A percentile compares a stretch with the other conserved stretches of the same genome.
These are phyloP conservation scores for Osmanthus fragrans DNA, from an alignment of 257 asterid species.

Conservation along the genomic window DNA sequence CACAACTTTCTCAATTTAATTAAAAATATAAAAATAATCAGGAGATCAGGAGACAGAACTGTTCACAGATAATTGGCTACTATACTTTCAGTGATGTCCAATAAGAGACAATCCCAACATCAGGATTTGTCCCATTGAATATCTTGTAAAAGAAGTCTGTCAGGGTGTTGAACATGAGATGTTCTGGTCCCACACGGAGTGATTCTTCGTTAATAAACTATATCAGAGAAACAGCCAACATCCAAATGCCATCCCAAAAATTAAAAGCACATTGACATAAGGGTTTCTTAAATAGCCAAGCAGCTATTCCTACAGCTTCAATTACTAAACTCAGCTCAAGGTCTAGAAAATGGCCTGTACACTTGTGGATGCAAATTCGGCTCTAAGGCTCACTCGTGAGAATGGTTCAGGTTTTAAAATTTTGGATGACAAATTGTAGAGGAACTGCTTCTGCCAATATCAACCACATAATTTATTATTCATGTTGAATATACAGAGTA, in stretches of 20 bases:
- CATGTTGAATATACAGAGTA: neutral
- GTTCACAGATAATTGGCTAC: neutral
- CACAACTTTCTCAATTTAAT: neutral
- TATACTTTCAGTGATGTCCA: neutral
- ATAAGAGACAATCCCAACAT: neutral
- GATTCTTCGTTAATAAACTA: neutral
- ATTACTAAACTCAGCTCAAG: neutral
- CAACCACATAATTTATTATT: neutral
- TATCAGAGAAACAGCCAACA: neutral
- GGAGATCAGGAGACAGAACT: neutral
- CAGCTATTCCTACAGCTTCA: neutral
- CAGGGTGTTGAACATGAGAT: neutral
- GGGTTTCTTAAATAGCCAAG: neutral
- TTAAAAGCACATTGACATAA: neutral
- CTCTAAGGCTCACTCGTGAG: neutral
- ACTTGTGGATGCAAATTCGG: neutral
- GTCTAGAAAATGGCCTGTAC: neutral
- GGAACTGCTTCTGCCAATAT: neutral
- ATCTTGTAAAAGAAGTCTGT: neutral
- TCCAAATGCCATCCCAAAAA: neutral
- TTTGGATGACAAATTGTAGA: neutral
- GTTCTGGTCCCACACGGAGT: neutral
- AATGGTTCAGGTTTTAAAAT: neutral
- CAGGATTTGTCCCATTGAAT: neutral
- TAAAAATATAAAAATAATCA: constrained; percentile 6